phyloP scores from a whole-genome alignment of 805 yeast genomes.

The Peterozyma xylosa region DNA sequence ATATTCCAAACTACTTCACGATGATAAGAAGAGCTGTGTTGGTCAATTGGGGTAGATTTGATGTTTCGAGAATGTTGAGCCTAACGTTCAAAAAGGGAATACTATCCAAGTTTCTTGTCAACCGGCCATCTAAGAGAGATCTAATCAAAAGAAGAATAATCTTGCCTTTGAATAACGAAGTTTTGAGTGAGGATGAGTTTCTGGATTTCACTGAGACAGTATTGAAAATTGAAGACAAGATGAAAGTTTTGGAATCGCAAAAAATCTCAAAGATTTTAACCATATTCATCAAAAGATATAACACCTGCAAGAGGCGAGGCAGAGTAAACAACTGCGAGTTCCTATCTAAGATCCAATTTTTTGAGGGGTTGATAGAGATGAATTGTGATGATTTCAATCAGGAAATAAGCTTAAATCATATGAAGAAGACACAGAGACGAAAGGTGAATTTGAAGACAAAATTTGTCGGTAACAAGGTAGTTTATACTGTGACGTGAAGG shows the following conservation, averaged over 20 bases:
- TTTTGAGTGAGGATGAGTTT: slow-evolving; percentile 1
- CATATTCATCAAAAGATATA: slow-evolving; percentile 2
- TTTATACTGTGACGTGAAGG: neutral
- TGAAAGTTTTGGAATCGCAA: slow-evolving; percentile 1
- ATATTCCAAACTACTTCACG: too few species aligned
- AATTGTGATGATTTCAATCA: neutral
- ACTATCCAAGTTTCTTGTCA: neutral
- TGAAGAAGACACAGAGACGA: neutral
- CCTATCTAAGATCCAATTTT: slow-evolving; percentile 3
- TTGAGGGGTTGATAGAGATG: slow-evolving; percentile 1
- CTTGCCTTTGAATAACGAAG: slow-evolving; percentile 1
- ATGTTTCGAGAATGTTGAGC: slow-evolving; percentile 2
- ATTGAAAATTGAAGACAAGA: neutral
- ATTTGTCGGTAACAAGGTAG: slow-evolving; percentile 5
- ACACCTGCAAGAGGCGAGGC: neutral
- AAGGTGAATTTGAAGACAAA: slow-evolving; percentile 1
- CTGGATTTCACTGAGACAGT: too few species aligned
- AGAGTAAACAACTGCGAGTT: neutral
- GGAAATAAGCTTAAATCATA: neutral
- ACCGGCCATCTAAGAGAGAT: slow-evolving; percentile 3
- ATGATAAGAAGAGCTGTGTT: too few species aligned
- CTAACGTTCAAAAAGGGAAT: slow-evolving; percentile 1
- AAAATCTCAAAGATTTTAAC: slow-evolving; percentile 6
- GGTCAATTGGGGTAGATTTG: neutral
- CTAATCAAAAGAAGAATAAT: slow-evolving; percentile 6